Percentiles rank a stretch among this genome's conserved stretches.
phyloP scores from a whole-genome alignment of 176 grass and related monocot species.

The Alopecurus myosuroides region DNA sequence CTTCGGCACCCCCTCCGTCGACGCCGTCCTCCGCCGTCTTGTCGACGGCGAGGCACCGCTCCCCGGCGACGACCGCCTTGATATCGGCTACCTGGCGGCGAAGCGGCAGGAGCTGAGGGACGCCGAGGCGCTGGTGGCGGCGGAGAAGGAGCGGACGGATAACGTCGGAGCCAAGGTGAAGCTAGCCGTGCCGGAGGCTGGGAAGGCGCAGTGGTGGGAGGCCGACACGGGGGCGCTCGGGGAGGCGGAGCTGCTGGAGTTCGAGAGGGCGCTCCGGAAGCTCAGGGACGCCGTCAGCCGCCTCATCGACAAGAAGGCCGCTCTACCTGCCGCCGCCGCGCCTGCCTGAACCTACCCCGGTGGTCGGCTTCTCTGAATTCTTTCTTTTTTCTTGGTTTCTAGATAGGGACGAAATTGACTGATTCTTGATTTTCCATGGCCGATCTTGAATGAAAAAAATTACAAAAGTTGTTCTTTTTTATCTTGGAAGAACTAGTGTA shows the following conservation, averaged over 20 bases:
- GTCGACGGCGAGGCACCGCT: background rate
- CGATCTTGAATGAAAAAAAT: background rate
- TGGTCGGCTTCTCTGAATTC: background rate
- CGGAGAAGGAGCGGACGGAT: background rate
- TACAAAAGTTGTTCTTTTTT: background rate
- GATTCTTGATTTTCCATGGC: background rate
- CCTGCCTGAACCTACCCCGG: background rate
- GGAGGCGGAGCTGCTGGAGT: background rate
- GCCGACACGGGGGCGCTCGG: conserved; percentile 1
- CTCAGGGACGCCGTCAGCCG: background rate
- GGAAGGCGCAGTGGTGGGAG: background rate
- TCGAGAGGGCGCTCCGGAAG: background rate
- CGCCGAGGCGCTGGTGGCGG: background rate
- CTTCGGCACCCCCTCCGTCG: background rate
- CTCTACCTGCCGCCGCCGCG: background rate
- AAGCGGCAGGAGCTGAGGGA: background rate
- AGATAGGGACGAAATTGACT: background rate
- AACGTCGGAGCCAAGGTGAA: background rate
- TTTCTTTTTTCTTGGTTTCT: background rate
- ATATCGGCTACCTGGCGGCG: background rate
- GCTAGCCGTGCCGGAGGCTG: background rate
- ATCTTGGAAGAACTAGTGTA: background rate
- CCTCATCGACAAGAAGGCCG: background rate
- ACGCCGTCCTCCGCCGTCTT: background rate
- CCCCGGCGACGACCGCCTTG: background rate